Evolutionary conservation across 179 eudicot species (phyloP), one percentile per base, ranked within the genome.

Genomic region (Drosera spatulata): DNA sequence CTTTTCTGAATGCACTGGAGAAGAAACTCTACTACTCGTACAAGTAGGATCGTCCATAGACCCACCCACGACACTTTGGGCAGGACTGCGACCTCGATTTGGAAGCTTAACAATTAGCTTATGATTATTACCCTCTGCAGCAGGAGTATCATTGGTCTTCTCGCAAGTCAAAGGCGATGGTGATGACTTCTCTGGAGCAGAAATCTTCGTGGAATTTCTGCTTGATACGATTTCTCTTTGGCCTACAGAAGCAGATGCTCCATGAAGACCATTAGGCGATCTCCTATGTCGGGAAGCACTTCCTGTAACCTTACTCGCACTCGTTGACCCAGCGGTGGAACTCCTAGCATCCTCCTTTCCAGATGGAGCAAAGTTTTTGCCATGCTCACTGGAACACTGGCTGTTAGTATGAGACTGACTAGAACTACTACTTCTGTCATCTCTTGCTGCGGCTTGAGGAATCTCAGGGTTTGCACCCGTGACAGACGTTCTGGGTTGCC

Each of bases 351-450:
- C 97, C 70, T 89, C 97, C 74, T 83, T 89, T 12, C 61, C 80
- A 53, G 78, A 73, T 33, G 64, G 66, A 39, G 41, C 67, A 7
- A 56, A 22, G 57, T 55, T 69, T 67, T 69, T 79, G n/a, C 58
- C 73, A 49, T 65, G 83, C 44, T 82, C 95, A 68, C 84, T 84
- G 4, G 90, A 86, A 69, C 90, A 79, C 68, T 83, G 96, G 60
- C 91, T 80, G 65, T 80, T 75, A 49, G 80, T 85, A 37, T 77
- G 96, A 4, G 91, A 88, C 64, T 80, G 96, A 66, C 95, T 83
- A 14, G 87, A 85, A 72, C 89, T 84, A 62, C 89, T 84, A 66
- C 89, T 80, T 68, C 74, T 88, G 43, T 84, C 95, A 73, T 88
- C 98, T 75, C 65, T 88, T 9, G 63, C 68, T 15, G 69, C 58